These are phyloP conservation scores for Aspergillus arachidicola DNA, from an alignment of 2,329 filamentous ascomycete species.

Conservation along the genomic window DNA sequence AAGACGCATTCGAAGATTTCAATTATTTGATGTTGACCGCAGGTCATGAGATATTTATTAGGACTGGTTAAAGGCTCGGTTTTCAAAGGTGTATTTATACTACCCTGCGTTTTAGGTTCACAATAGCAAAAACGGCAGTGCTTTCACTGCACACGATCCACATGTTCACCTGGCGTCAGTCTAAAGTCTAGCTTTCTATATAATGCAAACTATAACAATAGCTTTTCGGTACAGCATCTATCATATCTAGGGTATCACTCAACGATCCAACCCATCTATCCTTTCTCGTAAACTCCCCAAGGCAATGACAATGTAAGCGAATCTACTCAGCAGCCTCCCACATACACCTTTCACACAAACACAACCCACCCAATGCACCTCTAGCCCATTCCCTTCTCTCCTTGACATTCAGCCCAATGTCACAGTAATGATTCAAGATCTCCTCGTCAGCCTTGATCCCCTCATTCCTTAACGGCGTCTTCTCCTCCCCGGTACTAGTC, in stretches of 20 bases:
- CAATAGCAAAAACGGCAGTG: background rate
- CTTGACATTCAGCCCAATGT: slow-evolving; percentile 74
- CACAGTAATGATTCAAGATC: slow-evolving; percentile 92
- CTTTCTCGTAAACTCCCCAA: background rate
- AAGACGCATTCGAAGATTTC: background rate
- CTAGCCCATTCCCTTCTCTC: slow-evolving; percentile 85
- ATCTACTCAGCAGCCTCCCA: slow-evolving; percentile 59
- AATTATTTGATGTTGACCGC: background rate
- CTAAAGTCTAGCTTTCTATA: background rate
- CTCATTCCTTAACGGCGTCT: slow-evolving; percentile 17
- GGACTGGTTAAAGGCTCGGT: slow-evolving; percentile 1
- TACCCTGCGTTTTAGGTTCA: background rate
- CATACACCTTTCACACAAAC: slow-evolving; percentile 80
- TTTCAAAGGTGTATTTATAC: slow-evolving; percentile 11
- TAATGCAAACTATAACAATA: background rate
- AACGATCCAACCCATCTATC: slow-evolving; percentile 13
- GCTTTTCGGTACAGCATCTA: background rate
- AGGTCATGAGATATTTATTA: background rate
- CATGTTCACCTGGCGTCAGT: background rate
- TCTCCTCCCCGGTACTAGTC: slow-evolving; percentile 11
- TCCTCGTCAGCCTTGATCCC: slow-evolving; percentile 75
- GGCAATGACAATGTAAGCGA: background rate
- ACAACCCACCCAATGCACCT: slow-evolving; percentile 85
- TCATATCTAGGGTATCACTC: slow-evolving; percentile 2
- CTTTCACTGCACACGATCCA: background rate